Evolutionary conservation across 495 filamentous ascomycete species (phyloP).

Genomic region (Lasiosphaeria hispida): DNA sequence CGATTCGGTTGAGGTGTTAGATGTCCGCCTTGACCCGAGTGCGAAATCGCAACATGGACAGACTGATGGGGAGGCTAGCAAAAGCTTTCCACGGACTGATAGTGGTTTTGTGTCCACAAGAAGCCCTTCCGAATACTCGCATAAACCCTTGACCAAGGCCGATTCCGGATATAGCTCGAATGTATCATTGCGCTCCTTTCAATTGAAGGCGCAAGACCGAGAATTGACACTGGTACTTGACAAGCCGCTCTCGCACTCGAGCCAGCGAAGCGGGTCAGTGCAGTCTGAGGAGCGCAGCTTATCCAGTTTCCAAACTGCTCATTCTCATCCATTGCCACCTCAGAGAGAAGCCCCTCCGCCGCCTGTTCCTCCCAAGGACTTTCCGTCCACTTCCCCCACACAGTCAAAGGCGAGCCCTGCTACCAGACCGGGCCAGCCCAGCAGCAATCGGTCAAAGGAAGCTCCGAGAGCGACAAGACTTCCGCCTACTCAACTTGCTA

Average conservation of each 20-base stretch:
- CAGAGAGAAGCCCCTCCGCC: constrained; percentile 28
- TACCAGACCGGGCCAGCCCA: constrained; percentile 7
- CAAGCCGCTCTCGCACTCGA: constrained; percentile 16
- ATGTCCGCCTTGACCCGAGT: constrained; percentile 40
- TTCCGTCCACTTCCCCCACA: constrained; percentile 1
- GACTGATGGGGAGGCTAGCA: constrained; percentile 8
- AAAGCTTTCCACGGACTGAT: constrained; percentile 37
- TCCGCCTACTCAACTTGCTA: constrained; percentile 10
- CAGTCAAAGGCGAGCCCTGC: constrained; percentile 4
- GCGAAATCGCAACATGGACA: constrained; percentile 34
- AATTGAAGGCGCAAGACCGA: constrained; percentile 20
- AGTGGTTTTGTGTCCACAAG: constrained; percentile 39
- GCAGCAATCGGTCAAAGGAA: background rate
- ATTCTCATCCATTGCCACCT: constrained; percentile 4
- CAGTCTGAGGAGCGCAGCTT: constrained; percentile 6
- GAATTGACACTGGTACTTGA: constrained; percentile 9
- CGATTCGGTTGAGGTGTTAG: constrained; percentile 35
- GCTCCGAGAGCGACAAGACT: background rate
- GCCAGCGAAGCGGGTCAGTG: background rate
- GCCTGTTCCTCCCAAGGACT: constrained; percentile 33
- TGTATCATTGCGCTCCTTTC: constrained; percentile 48
- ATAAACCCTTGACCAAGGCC: constrained; percentile 47
- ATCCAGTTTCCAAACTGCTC: background rate
- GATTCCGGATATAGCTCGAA: constrained; percentile 59
- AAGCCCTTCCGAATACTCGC: constrained; percentile 36